These are phyloP conservation scores for Puccinia coronata DNA, from an alignment of 1,284 basidiomycete species.

Conservation along the genomic window DNA sequence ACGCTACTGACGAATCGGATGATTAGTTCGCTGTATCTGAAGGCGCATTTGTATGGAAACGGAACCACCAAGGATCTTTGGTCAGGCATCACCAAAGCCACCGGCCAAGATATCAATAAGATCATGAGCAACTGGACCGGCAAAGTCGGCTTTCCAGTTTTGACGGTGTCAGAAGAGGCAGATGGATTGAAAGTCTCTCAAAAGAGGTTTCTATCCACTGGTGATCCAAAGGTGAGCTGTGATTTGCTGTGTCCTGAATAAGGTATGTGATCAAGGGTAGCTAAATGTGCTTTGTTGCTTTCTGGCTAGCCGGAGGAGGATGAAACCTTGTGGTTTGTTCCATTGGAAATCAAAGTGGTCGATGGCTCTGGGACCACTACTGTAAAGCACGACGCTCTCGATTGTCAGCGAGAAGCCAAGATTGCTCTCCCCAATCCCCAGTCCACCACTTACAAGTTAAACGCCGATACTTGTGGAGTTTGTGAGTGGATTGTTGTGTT, in stretches of 20 bases:
- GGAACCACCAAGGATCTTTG: slow-evolving; percentile 85
- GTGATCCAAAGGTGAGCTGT: slow-evolving; percentile 64
- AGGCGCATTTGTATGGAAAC: slow-evolving; percentile 78
- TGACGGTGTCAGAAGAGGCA: slow-evolving; percentile 77
- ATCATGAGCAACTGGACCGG: slow-evolving; percentile 93
- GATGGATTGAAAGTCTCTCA: slow-evolving; percentile 66
- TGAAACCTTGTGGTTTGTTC: slow-evolving; percentile 84
- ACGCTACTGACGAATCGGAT: not conserved
- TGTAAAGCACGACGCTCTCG: slow-evolving; percentile 69
- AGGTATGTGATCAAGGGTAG: not conserved
- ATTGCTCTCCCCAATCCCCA: slow-evolving; percentile 68
- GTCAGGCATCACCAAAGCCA: slow-evolving; percentile 79
- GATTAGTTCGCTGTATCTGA: slow-evolving; percentile 75
- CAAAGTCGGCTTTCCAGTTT: slow-evolving; percentile 68
- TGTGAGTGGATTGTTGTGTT: slow-evolving; percentile 64
- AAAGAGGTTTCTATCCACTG: slow-evolving; percentile 88
- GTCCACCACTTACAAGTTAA: slow-evolving; percentile 77
- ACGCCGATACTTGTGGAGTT: slow-evolving; percentile 83
- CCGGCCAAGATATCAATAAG: slow-evolving; percentile 72
- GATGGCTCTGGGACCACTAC: slow-evolving; percentile 66
- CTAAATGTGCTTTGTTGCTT: slow-evolving; percentile 22
- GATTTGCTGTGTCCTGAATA: not conserved
- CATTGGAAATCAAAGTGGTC: slow-evolving; percentile 73
- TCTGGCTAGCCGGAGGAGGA: slow-evolving; percentile 73
- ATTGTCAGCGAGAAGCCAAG: slow-evolving; percentile 71